These are phyloP conservation scores for Cryptococcus sp. DNA, from an alignment of 1,284 basidiomycete species.

Conservation along the genomic window DNA sequence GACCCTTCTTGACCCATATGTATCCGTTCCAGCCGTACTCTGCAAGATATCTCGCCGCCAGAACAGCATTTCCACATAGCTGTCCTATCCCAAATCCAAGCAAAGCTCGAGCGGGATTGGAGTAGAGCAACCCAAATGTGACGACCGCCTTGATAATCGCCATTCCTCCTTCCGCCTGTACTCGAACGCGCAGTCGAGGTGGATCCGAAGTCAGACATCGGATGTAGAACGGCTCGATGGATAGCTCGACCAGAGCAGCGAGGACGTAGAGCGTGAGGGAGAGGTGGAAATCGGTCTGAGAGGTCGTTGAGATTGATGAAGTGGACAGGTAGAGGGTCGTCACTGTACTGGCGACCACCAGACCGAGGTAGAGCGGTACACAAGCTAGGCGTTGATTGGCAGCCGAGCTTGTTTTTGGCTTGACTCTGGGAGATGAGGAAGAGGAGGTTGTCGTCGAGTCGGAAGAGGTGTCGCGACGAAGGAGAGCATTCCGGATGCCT, in stretches of 20 bases:
- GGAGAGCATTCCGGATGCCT: constrained; percentile 76
- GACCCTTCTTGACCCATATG: constrained; percentile 6
- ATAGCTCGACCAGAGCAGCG: constrained; percentile 68
- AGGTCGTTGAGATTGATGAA: constrained; percentile 52
- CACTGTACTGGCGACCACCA: constrained; percentile 55
- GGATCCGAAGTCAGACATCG: constrained; percentile 57
- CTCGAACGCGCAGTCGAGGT: constrained; percentile 59
- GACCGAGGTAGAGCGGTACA: constrained; percentile 53
- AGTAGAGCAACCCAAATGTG: constrained; percentile 55
- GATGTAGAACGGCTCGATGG: constrained; percentile 79
- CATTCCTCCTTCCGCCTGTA: constrained; percentile 74
- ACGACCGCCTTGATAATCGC: constrained; percentile 67
- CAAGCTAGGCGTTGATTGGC: constrained; percentile 24
- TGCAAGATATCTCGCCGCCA: constrained; percentile 42
- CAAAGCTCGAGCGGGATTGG: constrained; percentile 50
- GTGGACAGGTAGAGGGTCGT: constrained; percentile 53
- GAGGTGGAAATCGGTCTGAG: constrained; percentile 60
- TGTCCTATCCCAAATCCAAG: constrained; percentile 79
- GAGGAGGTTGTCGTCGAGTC: neutral
- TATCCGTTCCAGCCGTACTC: constrained; percentile 20
- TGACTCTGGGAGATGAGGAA: too few relatives aligned
- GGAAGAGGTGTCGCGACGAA: constrained; percentile 37
- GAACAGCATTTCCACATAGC: constrained; percentile 57
- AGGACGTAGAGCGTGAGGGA: constrained; percentile 65
- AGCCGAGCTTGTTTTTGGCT: neutral